Evolutionary conservation across 345 rosid genomes (phyloP), one percentile per base, ranked within the genome.

Genomic region (Melastoma malabathricum): DNA sequence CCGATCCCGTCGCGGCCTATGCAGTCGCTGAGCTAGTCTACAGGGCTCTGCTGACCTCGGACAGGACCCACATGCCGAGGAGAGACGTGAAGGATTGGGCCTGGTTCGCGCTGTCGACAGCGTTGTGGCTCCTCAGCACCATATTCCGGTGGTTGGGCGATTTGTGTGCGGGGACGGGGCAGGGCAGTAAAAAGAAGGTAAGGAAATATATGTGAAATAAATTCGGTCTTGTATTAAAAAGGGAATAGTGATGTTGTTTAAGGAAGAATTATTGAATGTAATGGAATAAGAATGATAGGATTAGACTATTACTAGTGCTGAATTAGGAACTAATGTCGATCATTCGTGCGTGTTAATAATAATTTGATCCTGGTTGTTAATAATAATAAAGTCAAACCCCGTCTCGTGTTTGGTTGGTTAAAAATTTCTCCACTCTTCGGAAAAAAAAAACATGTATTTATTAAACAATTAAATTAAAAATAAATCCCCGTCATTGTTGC

Each of bases 21-120:
- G 64, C 78, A 8, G 25, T 61, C 13, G 47, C 64, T 14, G 64
- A 78, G 58, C 75, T 78, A 15, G 59, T 78, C 2, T 73, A 75
- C 46, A 55, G 84, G 60, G 82, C 84, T 22, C 49, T 81, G 60
- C 69, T 81, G 13, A 69, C 71, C 47, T 71, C 88, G 1, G 82
- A 81, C 60, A 59, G 80, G 38, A 62, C 58, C 8, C 84, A 78
- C 38, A 52, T 51, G 6, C 82, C 80, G 0, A 73, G 73, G 71
- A 68, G 43, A 49, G 68, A 47, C 48, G 44, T 60, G 34, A 12
- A 18, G 34, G 87, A 81, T 47, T 63, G 72, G 73, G 56, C 66
- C 13, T 3, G 61, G 15, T 16, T 59, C 41, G 20, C 58, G 34
- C 27, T 75, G 5, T 60, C 75, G 1, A 60, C 75, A 74, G 44